phyloP scores from a whole-genome alignment of 345 rosid genomes.

The Acer negundo region DNA sequence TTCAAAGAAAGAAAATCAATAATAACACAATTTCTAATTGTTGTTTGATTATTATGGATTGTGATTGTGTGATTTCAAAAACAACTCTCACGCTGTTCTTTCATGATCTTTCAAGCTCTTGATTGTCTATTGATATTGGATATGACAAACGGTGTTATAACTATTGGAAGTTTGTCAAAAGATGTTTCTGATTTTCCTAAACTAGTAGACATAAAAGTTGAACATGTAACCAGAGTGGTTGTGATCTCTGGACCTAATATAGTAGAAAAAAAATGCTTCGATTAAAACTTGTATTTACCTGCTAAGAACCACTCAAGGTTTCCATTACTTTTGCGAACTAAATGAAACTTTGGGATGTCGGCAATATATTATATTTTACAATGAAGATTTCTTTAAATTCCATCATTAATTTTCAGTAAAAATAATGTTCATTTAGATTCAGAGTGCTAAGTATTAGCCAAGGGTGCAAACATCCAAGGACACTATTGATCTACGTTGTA shows the following conservation, averaged over 20 bases:
- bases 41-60: too few species aligned
- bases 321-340: constrained; percentile 58
- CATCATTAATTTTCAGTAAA: neutral
- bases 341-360: neutral
- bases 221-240: constrained; percentile 64
- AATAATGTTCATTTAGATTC: neutral
- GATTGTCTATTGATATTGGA: too few species aligned
- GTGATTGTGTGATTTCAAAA: too few species aligned
- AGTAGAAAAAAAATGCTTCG: constrained; percentile 94
- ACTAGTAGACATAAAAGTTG: constrained; percentile 81
- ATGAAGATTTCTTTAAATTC: too few species aligned
- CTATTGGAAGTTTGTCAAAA: constrained; percentile 22
- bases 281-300: constrained; percentile 89
- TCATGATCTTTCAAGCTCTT: too few species aligned
- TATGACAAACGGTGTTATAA: constrained; percentile 22
- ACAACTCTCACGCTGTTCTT: too few species aligned
- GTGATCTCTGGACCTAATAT: constrained; percentile 91
- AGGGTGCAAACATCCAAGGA: constrained; percentile 70
- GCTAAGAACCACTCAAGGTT: constrained; percentile 69
- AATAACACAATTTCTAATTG: too few species aligned
- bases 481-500: constrained; percentile 77
- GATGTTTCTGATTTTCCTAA: constrained; percentile 56
- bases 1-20: too few species aligned
- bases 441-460: neutral
- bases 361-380: neutral